A percentile compares a stretch with the other conserved stretches of the same genome.
Evolutionary conservation across 768 basidiomycete genomes (phyloP).

Genomic region (Tylopilus felleus): DNA sequence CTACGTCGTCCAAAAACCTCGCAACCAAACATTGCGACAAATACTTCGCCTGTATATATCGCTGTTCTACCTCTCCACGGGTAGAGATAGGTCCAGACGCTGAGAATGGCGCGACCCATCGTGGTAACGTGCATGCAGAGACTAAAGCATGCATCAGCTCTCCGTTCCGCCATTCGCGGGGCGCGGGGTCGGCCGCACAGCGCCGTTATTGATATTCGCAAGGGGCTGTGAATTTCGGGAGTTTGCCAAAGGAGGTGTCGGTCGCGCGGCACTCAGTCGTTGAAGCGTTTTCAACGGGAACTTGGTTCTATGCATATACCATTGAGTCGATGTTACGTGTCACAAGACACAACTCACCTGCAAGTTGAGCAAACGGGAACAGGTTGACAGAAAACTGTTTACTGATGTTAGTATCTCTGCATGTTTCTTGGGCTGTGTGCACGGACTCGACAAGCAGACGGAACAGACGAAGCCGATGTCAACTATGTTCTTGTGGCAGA

Average conservation of each 20-base stretch:
- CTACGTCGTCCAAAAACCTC: constrained; percentile 24
- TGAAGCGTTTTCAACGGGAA: constrained; percentile 93
- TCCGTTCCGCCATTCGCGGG: constrained; percentile 19
- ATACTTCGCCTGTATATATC: constrained; percentile 50
- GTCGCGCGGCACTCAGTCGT: constrained; percentile 65
- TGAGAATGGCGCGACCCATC: neutral
- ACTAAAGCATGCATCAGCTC: constrained; percentile 2
- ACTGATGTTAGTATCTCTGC: constrained; percentile 9
- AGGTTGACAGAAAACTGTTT: constrained; percentile 87
- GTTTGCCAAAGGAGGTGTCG: constrained; percentile 32
- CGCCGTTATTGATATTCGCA: constrained; percentile 33
- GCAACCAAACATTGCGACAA: constrained; percentile 5
- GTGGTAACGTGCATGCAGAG: neutral
- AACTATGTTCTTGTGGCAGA: constrained; percentile 96
- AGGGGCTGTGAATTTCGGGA: constrained; percentile 32
- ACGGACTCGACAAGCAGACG: constrained; percentile 94
- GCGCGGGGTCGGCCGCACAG: constrained; percentile 17
- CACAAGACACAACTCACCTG: constrained; percentile 51
- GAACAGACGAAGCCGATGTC: constrained; percentile 98
- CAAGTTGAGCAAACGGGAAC: constrained; percentile 93
- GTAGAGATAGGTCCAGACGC: constrained; percentile 7
- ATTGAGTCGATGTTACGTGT: neutral
- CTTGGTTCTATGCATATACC: constrained; percentile 61
- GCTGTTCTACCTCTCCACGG: constrained; percentile 44
- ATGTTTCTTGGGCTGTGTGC: neutral